Conservation (phyloP, 768 basidiomycete species). For the Paxillus ammoniavirescens region DNA sequence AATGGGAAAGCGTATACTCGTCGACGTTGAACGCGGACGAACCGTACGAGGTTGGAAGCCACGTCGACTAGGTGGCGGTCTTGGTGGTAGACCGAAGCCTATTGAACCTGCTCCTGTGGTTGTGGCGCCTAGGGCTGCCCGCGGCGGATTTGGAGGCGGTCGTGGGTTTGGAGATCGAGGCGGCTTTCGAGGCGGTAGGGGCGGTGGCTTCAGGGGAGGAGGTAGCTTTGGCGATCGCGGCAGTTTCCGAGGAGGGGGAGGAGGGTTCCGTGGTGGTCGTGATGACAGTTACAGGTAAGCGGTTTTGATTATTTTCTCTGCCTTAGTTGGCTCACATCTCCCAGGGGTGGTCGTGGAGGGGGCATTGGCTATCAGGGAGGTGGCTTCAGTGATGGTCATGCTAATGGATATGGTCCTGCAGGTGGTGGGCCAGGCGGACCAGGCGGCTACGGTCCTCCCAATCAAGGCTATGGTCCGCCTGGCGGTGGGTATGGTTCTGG, state of each 20-base stretch:
- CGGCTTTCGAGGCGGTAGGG: slow-evolving; percentile 40
- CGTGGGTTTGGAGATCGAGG: slow-evolving; percentile 36
- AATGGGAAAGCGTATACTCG: slow-evolving; percentile 92
- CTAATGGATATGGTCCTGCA: slow-evolving; percentile 56
- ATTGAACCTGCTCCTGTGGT: slow-evolving; percentile 43
- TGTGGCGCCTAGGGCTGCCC: slow-evolving; percentile 25
- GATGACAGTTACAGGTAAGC: slow-evolving; percentile 53
- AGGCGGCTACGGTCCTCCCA: slow-evolving; percentile 41
- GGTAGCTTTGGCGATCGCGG: slow-evolving; percentile 42
- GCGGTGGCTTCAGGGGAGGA: slow-evolving; percentile 46
- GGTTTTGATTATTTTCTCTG: not conserved
- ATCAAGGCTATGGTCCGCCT: slow-evolving; percentile 42
- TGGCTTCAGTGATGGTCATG: slow-evolving; percentile 52
- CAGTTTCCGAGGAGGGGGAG: slow-evolving; percentile 40
- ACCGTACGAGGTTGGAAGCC: slow-evolving; percentile 99
- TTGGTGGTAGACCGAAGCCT: slow-evolving; percentile 96
- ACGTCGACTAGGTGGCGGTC: slow-evolving; percentile 91
- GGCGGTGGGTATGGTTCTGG: slow-evolving; percentile 44
- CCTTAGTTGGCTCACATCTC: slow-evolving; percentile 16
- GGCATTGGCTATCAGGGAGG: slow-evolving; percentile 71
- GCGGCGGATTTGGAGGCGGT: slow-evolving; percentile 46
- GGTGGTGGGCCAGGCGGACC: slow-evolving; percentile 41
- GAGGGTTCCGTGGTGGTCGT: slow-evolving; percentile 37
- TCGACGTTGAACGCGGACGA: slow-evolving; percentile 96
- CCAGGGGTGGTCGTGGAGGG: slow-evolving; percentile 63